Percentiles rank a stretch among this genome's conserved stretches.
These are phyloP conservation scores for Alternaria viburni DNA, from an alignment of 2,329 filamentous ascomycete genomes.

Conservation along the genomic window DNA sequence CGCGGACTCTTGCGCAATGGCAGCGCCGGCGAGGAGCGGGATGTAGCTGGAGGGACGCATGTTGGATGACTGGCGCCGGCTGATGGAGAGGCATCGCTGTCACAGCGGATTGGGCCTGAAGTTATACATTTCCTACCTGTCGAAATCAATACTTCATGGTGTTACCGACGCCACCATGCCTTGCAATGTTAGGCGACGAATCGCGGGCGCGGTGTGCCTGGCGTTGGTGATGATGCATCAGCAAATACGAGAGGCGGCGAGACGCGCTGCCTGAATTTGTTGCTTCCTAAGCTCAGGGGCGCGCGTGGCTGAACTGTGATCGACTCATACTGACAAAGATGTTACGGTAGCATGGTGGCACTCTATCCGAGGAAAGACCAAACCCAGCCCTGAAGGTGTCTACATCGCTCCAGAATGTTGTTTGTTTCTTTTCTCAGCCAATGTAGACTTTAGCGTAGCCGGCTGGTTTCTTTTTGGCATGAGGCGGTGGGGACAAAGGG, in stretches of 20 bases:
- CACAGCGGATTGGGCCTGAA: background rate
- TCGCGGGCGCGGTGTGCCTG: background rate
- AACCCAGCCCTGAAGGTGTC: background rate
- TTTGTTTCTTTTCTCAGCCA: background rate
- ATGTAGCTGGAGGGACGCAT: slow-evolving; percentile 28
- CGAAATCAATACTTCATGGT: background rate
- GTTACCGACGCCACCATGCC: background rate
- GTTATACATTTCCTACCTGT: background rate
- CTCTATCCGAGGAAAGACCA: background rate
- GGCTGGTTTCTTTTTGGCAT: background rate
- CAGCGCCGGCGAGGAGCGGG: slow-evolving; percentile 24
- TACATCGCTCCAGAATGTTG: background rate
- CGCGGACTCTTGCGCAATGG: slow-evolving; percentile 24
- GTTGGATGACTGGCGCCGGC: background rate
- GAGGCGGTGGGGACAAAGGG: background rate
- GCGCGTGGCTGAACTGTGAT: background rate
- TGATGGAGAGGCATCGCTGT: background rate
- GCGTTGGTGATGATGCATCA: slow-evolving; percentile 8
- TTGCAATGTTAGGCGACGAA: slow-evolving; percentile 1
- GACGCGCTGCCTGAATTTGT: slow-evolving; percentile 1
- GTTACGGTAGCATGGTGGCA: background rate
- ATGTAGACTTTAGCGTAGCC: background rate
- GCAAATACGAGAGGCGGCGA: background rate
- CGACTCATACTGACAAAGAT: background rate
- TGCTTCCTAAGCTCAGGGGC: slow-evolving; percentile 5